phyloP scores from a whole-genome alignment of 202 grass and related monocot species.

The Carex arenaria region DNA sequence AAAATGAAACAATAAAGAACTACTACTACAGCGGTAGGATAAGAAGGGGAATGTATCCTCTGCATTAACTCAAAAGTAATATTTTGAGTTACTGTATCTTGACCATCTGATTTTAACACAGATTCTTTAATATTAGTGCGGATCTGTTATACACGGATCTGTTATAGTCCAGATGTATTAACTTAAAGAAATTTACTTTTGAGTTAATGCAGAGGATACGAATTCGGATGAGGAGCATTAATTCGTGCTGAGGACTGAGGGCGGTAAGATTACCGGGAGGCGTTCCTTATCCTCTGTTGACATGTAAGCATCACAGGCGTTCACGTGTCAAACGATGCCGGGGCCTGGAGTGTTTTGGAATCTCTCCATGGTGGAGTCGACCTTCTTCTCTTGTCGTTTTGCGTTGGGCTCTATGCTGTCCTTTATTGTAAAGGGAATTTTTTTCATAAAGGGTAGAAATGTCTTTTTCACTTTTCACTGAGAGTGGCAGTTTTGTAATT shows the following conservation, averaged over 20 bases:
- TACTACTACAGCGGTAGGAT: not conserved
- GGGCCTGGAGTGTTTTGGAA: constrained; percentile 27
- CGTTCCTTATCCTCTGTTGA: not conserved
- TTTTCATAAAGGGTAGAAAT: constrained; percentile 3
- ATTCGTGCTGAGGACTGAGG: constrained; percentile 7
- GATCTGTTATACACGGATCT: no score
- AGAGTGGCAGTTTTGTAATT: not conserved
- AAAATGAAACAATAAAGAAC: not conserved
- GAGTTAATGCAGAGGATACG: no score
- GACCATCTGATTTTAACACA: no score
- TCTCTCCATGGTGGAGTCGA: constrained; percentile 50
- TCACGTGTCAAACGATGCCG: constrained; percentile 30
- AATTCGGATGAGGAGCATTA: not conserved
- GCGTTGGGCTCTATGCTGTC: constrained; percentile 7
- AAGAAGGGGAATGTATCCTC: not conserved
- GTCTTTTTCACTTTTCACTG: constrained; percentile 1
- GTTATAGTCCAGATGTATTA: no score
- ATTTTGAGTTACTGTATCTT: no score
- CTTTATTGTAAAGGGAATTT: constrained; percentile 3
- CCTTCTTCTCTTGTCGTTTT: constrained; percentile 46
- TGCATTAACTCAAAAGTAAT: no score
- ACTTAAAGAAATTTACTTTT: no score
- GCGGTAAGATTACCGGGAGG: constrained; percentile 33
- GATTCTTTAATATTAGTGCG: no score
- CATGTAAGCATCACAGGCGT: constrained; percentile 40